Evolutionary conservation across 2,329 filamentous ascomycete genomes (phyloP).

Genomic region (Phaeosphaeria sp.): DNA sequence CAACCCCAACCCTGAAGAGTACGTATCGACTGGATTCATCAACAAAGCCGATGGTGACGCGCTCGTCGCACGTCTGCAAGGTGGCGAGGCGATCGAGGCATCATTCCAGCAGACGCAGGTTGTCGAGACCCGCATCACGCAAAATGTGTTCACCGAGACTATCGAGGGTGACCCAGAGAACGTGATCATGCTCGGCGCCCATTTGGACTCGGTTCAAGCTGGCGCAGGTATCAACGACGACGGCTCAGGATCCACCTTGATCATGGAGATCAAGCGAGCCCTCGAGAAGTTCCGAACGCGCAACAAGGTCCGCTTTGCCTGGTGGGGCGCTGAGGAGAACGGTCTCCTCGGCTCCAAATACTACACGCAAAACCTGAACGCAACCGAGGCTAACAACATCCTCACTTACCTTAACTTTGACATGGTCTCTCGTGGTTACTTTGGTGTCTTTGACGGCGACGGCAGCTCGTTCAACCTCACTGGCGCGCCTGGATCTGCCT

Average conservation of each 20-base stretch:
- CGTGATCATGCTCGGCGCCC: slow-evolving; percentile 48
- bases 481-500: slow-evolving; percentile 42
- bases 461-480: slow-evolving; percentile 42
- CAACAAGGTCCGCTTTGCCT: slow-evolving; percentile 52
- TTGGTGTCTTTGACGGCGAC: slow-evolving; percentile 50
- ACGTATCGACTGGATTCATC: slow-evolving; percentile 51
- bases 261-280: slow-evolving; percentile 47
- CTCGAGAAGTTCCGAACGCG: slow-evolving; percentile 47
- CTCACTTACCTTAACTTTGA: slow-evolving; percentile 53
- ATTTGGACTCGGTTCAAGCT: slow-evolving; percentile 47
- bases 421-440: slow-evolving; percentile 50
- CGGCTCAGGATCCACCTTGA: slow-evolving; percentile 46
- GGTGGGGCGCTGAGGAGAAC: slow-evolving; percentile 51
- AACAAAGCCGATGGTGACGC: slow-evolving; percentile 52
- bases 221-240: slow-evolving; percentile 53
- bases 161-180: slow-evolving; percentile 46
- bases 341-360: slow-evolving; percentile 48
- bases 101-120: slow-evolving; percentile 55
- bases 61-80: slow-evolving; percentile 49
- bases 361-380: slow-evolving; percentile 44
- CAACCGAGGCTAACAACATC: slow-evolving; percentile 44
- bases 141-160: slow-evolving; percentile 50
- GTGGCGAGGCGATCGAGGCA: slow-evolving; percentile 49
- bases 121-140: slow-evolving; percentile 59
- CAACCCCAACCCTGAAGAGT: slow-evolving; percentile 43